Evolutionary conservation across 2,329 filamentous ascomycete genomes (phyloP).

Genomic region (Penicillium polonicum): DNA sequence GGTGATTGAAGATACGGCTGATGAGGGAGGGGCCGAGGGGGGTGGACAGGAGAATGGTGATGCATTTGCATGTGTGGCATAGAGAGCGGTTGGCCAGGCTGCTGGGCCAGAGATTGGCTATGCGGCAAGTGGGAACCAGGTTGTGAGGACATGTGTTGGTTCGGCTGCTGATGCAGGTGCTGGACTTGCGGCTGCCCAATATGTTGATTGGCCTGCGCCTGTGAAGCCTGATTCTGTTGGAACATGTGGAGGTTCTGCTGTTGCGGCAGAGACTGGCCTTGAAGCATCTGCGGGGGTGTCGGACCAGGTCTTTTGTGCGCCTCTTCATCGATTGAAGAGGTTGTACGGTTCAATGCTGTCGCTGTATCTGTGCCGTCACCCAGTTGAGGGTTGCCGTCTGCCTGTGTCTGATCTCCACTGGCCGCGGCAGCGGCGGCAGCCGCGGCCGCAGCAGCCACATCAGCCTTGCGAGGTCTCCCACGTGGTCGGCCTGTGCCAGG

Average conservation of each 20-base stretch:
- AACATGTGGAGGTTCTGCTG: slow-evolving; percentile 16
- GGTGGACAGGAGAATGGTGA: slow-evolving; percentile 20
- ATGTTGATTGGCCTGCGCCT: slow-evolving; percentile 15
- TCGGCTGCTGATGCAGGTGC: slow-evolving; percentile 10
- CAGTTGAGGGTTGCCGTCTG: slow-evolving; percentile 9
- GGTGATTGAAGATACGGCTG: slow-evolving; percentile 26
- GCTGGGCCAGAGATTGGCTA: not conserved
- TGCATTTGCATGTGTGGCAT: slow-evolving; percentile 28
- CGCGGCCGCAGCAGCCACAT: slow-evolving; percentile 29
- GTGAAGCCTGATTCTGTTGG: slow-evolving; percentile 10
- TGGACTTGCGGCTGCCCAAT: slow-evolving; percentile 13
- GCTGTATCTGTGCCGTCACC: slow-evolving; percentile 10
- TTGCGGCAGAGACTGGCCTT: slow-evolving; percentile 10
- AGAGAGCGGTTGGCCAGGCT: slow-evolving; percentile 16
- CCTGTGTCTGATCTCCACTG: slow-evolving; percentile 18
- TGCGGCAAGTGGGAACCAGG: slow-evolving; percentile 4
- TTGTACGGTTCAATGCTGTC: slow-evolving; percentile 11
- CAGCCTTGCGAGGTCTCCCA: slow-evolving; percentile 36
- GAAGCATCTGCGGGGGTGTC: slow-evolving; percentile 23
- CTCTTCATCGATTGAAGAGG: slow-evolving; percentile 14
- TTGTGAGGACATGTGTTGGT: slow-evolving; percentile 15
- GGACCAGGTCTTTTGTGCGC: slow-evolving; percentile 18
- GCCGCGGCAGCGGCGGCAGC: slow-evolving; percentile 27
- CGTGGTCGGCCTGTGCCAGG: slow-evolving; percentile 34
- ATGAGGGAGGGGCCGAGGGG: slow-evolving; percentile 16